These are phyloP conservation scores for Vachellia collinsii DNA, from an alignment of 306 rosid genomes.

Conservation along the genomic window DNA sequence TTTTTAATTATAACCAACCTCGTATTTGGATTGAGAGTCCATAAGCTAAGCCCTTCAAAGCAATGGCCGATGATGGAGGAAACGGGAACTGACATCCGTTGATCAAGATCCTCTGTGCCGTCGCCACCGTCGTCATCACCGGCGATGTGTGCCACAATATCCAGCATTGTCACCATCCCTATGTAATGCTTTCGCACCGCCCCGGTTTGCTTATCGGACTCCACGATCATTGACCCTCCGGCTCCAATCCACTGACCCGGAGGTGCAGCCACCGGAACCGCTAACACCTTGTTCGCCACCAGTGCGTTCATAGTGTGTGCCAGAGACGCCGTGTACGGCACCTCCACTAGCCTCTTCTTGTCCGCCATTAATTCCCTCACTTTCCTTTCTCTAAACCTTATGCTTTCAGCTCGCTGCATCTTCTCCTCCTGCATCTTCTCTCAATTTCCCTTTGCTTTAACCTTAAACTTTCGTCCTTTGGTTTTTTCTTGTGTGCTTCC, in stretches of 20 bases:
- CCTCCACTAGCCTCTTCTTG: conserved; percentile 76
- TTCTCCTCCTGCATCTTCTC: conserved; percentile 48
- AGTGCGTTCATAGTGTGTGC: conserved; percentile 74
- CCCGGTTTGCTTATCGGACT: conserved; percentile 74
- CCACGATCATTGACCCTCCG: conserved; percentile 87
- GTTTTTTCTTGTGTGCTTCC: neutral
- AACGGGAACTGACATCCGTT: conserved; percentile 64
- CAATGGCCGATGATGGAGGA: conserved; percentile 75
- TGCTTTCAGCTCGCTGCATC: conserved; percentile 39
- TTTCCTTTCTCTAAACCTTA: conserved; percentile 49
- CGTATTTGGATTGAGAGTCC: conserved; percentile 85
- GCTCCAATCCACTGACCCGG: conserved; percentile 97
- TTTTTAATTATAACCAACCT: conserved; percentile 49
- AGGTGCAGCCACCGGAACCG: conserved; percentile 90
- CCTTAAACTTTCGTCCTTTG: neutral
- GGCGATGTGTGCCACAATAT: conserved; percentile 76
- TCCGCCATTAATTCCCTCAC: conserved; percentile 65
- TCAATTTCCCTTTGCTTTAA: neutral
- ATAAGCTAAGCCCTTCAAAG: conserved; percentile 77
- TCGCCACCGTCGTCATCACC: conserved; percentile 54
- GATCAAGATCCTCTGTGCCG: conserved; percentile 56
- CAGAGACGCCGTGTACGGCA: conserved; percentile 82
- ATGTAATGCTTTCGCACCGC: conserved; percentile 72
- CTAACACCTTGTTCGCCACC: conserved; percentile 74
- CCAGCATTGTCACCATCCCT: conserved; percentile 93